Conservation (phyloP, 2,329 filamentous ascomycete species). For the Epichloe gansuensis region DNA sequence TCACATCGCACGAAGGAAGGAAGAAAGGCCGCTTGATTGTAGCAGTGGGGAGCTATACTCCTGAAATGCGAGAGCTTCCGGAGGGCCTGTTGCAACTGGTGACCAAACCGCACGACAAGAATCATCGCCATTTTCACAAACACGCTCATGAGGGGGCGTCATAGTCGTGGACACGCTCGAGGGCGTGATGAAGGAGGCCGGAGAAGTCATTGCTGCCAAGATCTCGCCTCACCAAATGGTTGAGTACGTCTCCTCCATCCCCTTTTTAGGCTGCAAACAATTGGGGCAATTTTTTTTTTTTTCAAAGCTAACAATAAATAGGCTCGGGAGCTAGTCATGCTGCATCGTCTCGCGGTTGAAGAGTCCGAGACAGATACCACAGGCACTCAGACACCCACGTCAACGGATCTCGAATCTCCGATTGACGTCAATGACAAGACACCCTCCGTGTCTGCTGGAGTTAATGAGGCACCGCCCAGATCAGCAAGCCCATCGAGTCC, state of each 20-base stretch:
- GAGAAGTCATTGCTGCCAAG: conserved; percentile 72
- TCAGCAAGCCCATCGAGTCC: conserved; percentile 21
- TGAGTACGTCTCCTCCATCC: conserved; percentile 42
- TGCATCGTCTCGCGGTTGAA: conserved; percentile 33
- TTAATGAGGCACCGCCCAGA: conserved; percentile 16
- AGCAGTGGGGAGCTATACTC: conserved; percentile 57
- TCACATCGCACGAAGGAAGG: conserved; percentile 60
- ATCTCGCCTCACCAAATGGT: conserved; percentile 65
- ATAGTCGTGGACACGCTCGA: conserved; percentile 67
- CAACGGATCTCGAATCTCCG: conserved; percentile 5
- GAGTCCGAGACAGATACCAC: conserved; percentile 25
- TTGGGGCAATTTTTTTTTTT: neutral
- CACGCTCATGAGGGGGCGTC: conserved; percentile 52
- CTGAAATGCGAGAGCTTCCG: conserved; percentile 73
- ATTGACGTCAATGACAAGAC: conserved; percentile 21
- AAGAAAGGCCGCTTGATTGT: conserved; percentile 61
- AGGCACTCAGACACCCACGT: conserved; percentile 15
- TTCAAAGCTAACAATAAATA: conserved; percentile 13
- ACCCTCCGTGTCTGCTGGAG: conserved; percentile 31
- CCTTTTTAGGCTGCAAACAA: neutral
- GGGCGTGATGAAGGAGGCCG: conserved; percentile 69
- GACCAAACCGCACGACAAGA: conserved; percentile 30
- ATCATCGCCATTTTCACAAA: conserved; percentile 52
- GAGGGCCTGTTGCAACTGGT: conserved; percentile 60
- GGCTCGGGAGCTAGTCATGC: conserved; percentile 68